A percentile compares a stretch with the other conserved stretches of the same genome.
phyloP scores from a whole-genome alignment of 345 rosid species.

The Populus deltoides region DNA sequence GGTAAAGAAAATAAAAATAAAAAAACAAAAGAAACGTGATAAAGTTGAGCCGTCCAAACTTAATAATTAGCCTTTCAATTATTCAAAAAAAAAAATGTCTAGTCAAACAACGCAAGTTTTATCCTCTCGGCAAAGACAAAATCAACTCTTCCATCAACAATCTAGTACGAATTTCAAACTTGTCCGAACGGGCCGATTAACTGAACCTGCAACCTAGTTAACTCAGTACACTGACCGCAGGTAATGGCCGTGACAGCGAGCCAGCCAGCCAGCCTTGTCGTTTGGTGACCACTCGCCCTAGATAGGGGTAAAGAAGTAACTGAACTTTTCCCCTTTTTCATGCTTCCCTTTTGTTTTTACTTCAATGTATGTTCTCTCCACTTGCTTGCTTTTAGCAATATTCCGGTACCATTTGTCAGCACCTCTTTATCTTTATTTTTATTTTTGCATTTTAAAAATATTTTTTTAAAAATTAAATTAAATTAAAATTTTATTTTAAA shows the following conservation, averaged over 20 bases:
- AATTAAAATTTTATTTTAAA: too few relatives aligned
- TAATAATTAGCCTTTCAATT: neutral
- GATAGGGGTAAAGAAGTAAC: conserved; percentile 9
- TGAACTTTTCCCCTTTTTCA: neutral
- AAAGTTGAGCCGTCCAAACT: neutral
- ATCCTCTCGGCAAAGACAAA: neutral
- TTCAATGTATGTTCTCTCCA: too few relatives aligned
- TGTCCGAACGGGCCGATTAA: neutral
- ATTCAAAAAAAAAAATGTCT: neutral
- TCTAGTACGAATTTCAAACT: neutral
- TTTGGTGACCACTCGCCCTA: neutral
- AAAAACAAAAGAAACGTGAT: neutral
- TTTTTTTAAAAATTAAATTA: too few relatives aligned
- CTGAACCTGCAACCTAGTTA: neutral
- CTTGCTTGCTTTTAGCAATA: neutral
- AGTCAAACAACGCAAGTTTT: neutral
- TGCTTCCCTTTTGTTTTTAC: neutral
- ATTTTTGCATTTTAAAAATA: too few relatives aligned
- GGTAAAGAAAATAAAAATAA: neutral
- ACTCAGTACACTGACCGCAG: conserved; percentile 9
- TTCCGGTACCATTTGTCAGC: too few relatives aligned
- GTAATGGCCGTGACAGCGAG: conserved; percentile 14
- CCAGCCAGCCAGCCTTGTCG: conserved; percentile 16
- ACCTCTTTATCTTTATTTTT: too few relatives aligned
- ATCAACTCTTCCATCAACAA: neutral